Base-by-base conservation (phyloP, 1,284 basidiomycete genomes). In the Apiotrichum laibachii region DNA sequence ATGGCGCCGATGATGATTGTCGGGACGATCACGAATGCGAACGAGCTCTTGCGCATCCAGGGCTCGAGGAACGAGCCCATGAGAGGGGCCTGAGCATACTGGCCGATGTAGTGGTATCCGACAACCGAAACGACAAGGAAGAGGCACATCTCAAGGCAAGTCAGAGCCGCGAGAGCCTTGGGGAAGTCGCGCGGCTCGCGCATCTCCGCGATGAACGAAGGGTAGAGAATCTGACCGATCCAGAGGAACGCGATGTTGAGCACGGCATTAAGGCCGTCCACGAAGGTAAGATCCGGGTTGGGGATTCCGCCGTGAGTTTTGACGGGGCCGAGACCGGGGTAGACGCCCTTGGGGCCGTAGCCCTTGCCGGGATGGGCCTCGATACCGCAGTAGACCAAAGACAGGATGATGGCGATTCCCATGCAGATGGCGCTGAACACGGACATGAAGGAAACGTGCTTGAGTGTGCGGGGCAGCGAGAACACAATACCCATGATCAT, bases 91-190 rank as follows among this genome's bases (percentile, higher is more conserved):
- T 71, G 70, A 6, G 74, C 62, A 62, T 75, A 75, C 53, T 76
- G 72, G 5, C 76, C 77, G 19, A 72, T 60, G 66, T 69, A 76
- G 55, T 69, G 79, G 69, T 87, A 88, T 47, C 86, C 83, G 34
- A 88, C 78, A 3, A 84, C 82, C 15, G 86, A 85, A 47, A 82
- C 83, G 48, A 86, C 72, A 5, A 82, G 82, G 77, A 86, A 88
- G 9, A 86, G 78, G 33, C 84, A 69, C 55, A 86, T 77, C 70
- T 87, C 85, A 35, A 82, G 79, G 18, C 81, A 78, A 53, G 81
- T 82, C 8, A 81, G 73, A 6, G 79, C 72, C 44, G 79, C 68
- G 15, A 74, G 64, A 2, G 70, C 72, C 69, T 86, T 86, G 26
- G 84, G 84, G 76, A 88, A 88, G 60, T 88, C 85, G 58, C 81